Conservation (phyloP, 148 eudicot genomes). For the Linanthus parryae region DNA sequence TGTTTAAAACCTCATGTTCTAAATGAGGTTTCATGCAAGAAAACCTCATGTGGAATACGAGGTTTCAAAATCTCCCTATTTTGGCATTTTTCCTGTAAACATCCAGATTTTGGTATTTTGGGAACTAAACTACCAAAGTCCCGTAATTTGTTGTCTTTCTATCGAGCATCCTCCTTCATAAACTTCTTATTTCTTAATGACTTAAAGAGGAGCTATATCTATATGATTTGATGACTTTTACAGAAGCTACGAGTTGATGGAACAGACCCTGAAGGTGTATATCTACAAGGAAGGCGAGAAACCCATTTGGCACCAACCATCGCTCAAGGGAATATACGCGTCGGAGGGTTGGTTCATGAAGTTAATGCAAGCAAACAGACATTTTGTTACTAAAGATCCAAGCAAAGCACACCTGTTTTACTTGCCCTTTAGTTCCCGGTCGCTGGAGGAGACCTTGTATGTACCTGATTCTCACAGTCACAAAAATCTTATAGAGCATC, state of each 20-base stretch:
- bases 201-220: neutral
- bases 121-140: neutral
- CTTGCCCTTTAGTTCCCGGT: constrained; percentile 65
- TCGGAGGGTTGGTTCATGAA: constrained; percentile 86
- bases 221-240: neutral
- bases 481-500: constrained; percentile 32
- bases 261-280: constrained; percentile 54
- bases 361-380: constrained; percentile 43
- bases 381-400: constrained; percentile 45
- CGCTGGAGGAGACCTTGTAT: constrained; percentile 45
- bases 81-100: neutral
- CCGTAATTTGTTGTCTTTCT: neutral
- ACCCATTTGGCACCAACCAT: constrained; percentile 49
- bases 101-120: too few relatives aligned
- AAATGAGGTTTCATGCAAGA: too few relatives aligned
- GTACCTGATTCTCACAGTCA: constrained; percentile 53
- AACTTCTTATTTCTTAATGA: too few relatives aligned
- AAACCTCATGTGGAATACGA: too few relatives aligned
- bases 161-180: too few relatives aligned
- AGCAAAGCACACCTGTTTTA: constrained; percentile 60
- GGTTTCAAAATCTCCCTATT: neutral
- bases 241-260: constrained; percentile 71
- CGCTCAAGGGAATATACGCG: constrained; percentile 64
- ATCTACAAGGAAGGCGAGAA: constrained; percentile 60
- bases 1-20: too few relatives aligned